Evolutionary conservation across 257 asterid species (phyloP).

Genomic region (Solanum bulbocastanum): DNA sequence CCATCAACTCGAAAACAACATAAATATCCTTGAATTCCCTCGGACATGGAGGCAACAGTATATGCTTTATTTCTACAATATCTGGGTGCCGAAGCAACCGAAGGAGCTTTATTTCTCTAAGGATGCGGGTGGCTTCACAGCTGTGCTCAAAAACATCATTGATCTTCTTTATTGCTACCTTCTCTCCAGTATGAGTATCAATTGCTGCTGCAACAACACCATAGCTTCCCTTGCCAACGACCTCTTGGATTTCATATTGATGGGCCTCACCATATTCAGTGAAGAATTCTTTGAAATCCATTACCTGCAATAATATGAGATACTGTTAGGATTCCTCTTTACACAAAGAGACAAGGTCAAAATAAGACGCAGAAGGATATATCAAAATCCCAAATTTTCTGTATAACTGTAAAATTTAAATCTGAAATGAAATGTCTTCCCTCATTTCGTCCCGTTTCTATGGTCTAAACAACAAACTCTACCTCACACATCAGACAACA

Average conservation of each 20-base stretch:
- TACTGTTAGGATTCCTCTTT: not conserved
- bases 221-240: slow-evolving; percentile 95
- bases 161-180: slow-evolving; percentile 91
- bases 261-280: slow-evolving; percentile 95
- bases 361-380: not conserved
- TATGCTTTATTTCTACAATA: slow-evolving; percentile 91
- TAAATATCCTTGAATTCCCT: slow-evolving; percentile 96
- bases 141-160: slow-evolving; percentile 84
- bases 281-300: slow-evolving; percentile 82
- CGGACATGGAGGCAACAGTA: slow-evolving; percentile 84
- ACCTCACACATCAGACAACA: not conserved
- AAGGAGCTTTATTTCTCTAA: slow-evolving; percentile 92
- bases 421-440: not conserved
- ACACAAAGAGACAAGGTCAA: not conserved
- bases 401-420: not conserved
- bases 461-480: not conserved
- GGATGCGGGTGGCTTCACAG: slow-evolving; percentile 93
- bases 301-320: slow-evolving; percentile 27
- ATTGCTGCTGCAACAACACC: slow-evolving; percentile 97
- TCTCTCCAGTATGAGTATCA: slow-evolving; percentile 94
- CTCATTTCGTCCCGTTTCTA: not conserved
- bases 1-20: slow-evolving; percentile 97
- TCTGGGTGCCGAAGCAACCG: slow-evolving; percentile 89
- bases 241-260: slow-evolving; percentile 82
- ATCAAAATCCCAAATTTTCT: not conserved